phyloP scores from a whole-genome alignment of 345 rosid species.

The Citrus maxima region DNA sequence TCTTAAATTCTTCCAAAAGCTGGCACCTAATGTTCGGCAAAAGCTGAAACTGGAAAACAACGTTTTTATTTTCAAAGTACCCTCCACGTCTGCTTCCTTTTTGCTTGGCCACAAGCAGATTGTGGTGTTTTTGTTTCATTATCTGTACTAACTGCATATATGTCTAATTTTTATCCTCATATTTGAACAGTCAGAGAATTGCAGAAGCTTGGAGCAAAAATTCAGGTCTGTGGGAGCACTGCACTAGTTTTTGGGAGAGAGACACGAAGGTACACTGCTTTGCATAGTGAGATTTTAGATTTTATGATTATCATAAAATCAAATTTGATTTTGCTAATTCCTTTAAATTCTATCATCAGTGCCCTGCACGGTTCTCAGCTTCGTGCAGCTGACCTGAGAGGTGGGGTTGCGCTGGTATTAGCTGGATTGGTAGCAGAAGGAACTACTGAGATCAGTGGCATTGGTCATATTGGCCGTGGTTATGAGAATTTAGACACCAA shows the following conservation, averaged over 20 bases:
- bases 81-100: background rate
- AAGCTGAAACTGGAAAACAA: background rate
- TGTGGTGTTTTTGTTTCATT: background rate
- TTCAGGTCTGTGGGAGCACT: slow-evolving; percentile 20
- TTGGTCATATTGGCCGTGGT: slow-evolving; percentile 27
- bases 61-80: too few relatives aligned
- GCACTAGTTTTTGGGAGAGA: slow-evolving; percentile 21
- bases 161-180: background rate
- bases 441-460: slow-evolving; percentile 19
- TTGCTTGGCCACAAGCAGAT: background rate
- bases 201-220: slow-evolving; percentile 31
- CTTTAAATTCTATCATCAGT: slow-evolving; percentile 4
- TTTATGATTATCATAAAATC: background rate
- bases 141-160: background rate
- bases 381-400: slow-evolving; percentile 28
- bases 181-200: slow-evolving; percentile 18
- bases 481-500: slow-evolving; percentile 25
- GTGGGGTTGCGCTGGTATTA: slow-evolving; percentile 25
- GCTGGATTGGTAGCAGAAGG: slow-evolving; percentile 32
- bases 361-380: slow-evolving; percentile 13
- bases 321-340: background rate
- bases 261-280: slow-evolving; percentile 14
- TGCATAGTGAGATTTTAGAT: background rate
- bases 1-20: background rate
- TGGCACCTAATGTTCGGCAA: background rate